Percentiles rank a stretch among this genome's conserved stretches.
Evolutionary conservation across 176 grass and related monocot genomes (phyloP).

Genomic region (Alloteropsis semialata): DNA sequence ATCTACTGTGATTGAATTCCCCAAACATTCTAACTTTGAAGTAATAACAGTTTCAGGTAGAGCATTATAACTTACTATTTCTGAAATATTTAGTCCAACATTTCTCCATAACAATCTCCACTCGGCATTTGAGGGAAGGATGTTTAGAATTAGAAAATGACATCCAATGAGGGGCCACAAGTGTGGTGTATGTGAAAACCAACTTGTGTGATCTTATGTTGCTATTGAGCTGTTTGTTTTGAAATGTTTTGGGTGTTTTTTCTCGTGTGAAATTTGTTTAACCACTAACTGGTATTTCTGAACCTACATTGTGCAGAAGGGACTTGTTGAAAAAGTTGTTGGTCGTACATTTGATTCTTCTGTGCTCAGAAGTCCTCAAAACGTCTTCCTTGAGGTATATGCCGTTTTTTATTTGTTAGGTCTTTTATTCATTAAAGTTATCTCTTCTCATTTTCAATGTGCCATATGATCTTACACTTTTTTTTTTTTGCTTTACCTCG

Average conservation of each 20-base stretch:
- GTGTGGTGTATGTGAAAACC: background rate
- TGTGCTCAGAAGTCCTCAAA: constrained; percentile 52
- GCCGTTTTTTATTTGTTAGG: background rate
- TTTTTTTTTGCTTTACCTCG: constrained; percentile 26
- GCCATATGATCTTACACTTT: background rate
- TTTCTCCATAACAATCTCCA: background rate
- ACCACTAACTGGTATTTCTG: constrained; percentile 16
- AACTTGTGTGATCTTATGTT: background rate
- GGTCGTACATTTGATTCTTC: constrained; percentile 61
- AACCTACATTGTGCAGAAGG: constrained; percentile 40
- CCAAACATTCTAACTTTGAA: background rate
- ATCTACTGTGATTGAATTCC: constrained; percentile 5
- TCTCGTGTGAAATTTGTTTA: background rate
- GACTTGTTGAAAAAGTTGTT: constrained; percentile 68
- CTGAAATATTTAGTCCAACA: background rate
- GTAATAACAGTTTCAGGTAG: background rate
- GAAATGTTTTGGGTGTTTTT: background rate
- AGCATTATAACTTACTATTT: background rate
- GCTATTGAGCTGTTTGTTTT: background rate
- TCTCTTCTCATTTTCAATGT: background rate
- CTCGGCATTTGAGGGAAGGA: background rate
- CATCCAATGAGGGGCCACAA: background rate
- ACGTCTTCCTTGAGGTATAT: constrained; percentile 67
- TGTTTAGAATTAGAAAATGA: background rate
- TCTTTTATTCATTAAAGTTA: background rate